Base-by-base conservation (phyloP, 306 rosid genomes). In the Lupinus albus region DNA sequence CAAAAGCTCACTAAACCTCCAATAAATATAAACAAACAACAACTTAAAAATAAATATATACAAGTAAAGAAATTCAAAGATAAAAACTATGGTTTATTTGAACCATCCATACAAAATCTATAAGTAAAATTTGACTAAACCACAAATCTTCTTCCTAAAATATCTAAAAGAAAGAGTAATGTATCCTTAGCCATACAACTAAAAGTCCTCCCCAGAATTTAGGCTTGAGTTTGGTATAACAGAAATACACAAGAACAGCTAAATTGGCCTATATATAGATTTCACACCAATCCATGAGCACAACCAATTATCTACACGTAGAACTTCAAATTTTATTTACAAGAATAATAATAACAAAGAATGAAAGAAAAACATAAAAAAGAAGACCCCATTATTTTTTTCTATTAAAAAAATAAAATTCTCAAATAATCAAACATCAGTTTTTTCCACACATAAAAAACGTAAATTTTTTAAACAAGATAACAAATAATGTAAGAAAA, bases 131-230 rank as follows among this genome's bases (percentile, higher is more conserved):
- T 70, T 76, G 75, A 83, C 82, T 51, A 32, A 42, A 73, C 87
- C 85, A 61, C 80, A 79, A 69, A 65, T 76, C 80, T 62, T 46
- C 80, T 55, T 7, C 79, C 70, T 65, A 79, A 65, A 79, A 76
- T 74, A 66, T 75, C 64, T 61, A 64, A 14, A 72, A 68, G 15
- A 25, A 59, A 58, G 52, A 49, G 14, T 11, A 25, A 55, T 60
- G 74, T 35, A 77, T 81, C 76, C 46, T 61, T 53, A 61, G 74
- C 81, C 81, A 64, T 67, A 47, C 1, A 79, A 39, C 45, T 38
- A 38, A 3, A 10, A 76, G 2, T 76, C 77, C 36, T 67, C 85
- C 91, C 65, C 77, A 77, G 70, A 66, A 84, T 83, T 44, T 86
- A 81, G 86, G 80, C 70, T 64, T 15, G 44, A 11, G 62, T 61